Evolutionary conservation across 1,139 yeast genomes (phyloP), one percentile per base, ranked within the genome.

Genomic region (Hyphopichia fennica): DNA sequence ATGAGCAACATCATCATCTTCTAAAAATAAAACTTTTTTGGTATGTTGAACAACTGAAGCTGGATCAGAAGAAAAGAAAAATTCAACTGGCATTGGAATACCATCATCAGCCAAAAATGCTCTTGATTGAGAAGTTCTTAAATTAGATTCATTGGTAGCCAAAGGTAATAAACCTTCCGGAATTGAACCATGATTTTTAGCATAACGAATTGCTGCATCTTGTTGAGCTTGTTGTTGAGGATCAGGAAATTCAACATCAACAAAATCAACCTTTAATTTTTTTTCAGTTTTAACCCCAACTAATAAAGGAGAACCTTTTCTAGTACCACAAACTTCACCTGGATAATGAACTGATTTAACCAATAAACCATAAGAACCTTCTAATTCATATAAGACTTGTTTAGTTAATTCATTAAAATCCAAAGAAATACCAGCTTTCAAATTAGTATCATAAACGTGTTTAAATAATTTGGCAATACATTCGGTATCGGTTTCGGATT

Each of bases 1-100:
- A 65, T 95, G 99, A 35, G 98, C 99, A 65, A 95, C 90, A 68
- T 95, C 99, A 60, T 95, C 97, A 67, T 95, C 99, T 73, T 93
- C 98, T 60, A 95, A 79, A 69, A 87, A 93, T 56, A 95, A 79
- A 30, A 95, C 99, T 70, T 93, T 93, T 72, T 91, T 91, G 57
- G 99, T 95, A 72, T 95, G 96, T 69, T 91, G 95, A 46, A 95
- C 78, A 41, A 95, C 96, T n/a, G 99, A 91, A 22, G 99, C 88
- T 30, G 99, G 96, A 68, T 95, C 99, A 27, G 98, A 90, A 19
- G 98, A 91, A 52, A 95, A 77, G 72, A 90, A 95, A 68, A 91
- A 93, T 72, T 95, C 99, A 40, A 93, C 89, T 40, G 99, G 96
- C 74, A 84, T 84, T 51, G 96, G 96, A 49, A 84, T 75, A 43